Evolutionary conservation across 805 yeast genomes (phyloP).

Genomic region (Metschnikowia koreensis): DNA sequence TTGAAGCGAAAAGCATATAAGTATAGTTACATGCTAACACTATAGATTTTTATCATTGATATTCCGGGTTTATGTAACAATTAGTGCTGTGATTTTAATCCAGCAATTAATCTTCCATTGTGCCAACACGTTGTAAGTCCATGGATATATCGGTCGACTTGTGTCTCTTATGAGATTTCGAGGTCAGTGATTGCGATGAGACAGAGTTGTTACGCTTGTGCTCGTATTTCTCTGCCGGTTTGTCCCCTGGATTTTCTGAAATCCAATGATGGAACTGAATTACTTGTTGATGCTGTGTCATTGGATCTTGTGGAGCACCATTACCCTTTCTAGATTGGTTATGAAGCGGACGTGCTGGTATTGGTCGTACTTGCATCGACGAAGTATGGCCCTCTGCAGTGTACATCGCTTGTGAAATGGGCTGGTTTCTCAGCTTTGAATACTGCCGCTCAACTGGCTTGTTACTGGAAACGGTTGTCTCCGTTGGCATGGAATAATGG

Average conservation of each 20-base stretch:
- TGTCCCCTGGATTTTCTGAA: slow-evolving; percentile 35
- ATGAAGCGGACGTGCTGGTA: slow-evolving; percentile 41
- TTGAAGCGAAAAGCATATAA: too few relatives aligned
- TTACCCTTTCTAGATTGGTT: slow-evolving; percentile 29
- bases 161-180: slow-evolving; percentile 35
- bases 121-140: neutral
- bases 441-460: slow-evolving; percentile 4
- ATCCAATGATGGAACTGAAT: slow-evolving; percentile 61
- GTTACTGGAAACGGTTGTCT: slow-evolving; percentile 8
- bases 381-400: slow-evolving; percentile 27
- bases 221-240: slow-evolving; percentile 5
- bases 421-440: neutral
- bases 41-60: too few relatives aligned
- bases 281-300: slow-evolving; percentile 49
- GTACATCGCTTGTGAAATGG: neutral
- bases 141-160: slow-evolving; percentile 26
- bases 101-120: neutral
- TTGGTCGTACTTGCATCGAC: slow-evolving; percentile 41
- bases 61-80: too few relatives aligned
- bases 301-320: slow-evolving; percentile 41
- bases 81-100: too few relatives aligned
- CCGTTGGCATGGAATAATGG: slow-evolving; percentile 43
- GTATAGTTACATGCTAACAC: too few relatives aligned
- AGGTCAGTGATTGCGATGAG: slow-evolving; percentile 10
- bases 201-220: slow-evolving; percentile 5